Evolutionary conservation across 306 rosid species (phyloP).

Genomic region (Gastrolobium villosum): DNA sequence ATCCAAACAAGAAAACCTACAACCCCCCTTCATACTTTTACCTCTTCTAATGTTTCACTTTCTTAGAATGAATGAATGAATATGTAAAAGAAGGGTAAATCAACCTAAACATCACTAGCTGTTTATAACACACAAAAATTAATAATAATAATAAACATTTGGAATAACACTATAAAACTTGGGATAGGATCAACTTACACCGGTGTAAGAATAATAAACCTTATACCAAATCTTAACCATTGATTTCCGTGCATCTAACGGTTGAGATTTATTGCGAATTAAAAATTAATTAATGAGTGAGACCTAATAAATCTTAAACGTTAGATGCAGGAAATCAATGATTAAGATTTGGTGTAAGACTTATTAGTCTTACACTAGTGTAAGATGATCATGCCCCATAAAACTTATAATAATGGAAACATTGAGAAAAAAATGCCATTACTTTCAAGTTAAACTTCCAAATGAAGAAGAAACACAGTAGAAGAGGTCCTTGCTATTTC

Average conservation of each 20-base stretch:
- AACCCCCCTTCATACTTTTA: background rate
- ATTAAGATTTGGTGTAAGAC: no score
- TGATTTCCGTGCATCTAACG: no score
- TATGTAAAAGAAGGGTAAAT: background rate
- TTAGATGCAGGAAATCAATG: no score
- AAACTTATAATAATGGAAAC: constrained; percentile 4
- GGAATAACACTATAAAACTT: background rate
- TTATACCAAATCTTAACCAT: no score
- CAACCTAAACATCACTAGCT: background rate
- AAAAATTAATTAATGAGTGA: no score
- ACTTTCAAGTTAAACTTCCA: background rate
- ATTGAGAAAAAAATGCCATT: constrained; percentile 7
- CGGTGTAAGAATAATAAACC: no score
- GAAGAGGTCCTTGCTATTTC: background rate
- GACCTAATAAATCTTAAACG: no score
- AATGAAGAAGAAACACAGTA: background rate
- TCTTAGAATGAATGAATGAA: constrained; percentile 3
- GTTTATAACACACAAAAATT: background rate
- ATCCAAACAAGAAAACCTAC: background rate
- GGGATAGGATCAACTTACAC: no score
- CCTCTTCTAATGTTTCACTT: background rate
- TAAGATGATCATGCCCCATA: no score
- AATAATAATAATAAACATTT: background rate
- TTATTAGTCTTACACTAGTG: no score
- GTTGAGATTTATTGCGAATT: no score